phyloP scores from a whole-genome alignment of 306 rosid species.

The Malus orientalis region DNA sequence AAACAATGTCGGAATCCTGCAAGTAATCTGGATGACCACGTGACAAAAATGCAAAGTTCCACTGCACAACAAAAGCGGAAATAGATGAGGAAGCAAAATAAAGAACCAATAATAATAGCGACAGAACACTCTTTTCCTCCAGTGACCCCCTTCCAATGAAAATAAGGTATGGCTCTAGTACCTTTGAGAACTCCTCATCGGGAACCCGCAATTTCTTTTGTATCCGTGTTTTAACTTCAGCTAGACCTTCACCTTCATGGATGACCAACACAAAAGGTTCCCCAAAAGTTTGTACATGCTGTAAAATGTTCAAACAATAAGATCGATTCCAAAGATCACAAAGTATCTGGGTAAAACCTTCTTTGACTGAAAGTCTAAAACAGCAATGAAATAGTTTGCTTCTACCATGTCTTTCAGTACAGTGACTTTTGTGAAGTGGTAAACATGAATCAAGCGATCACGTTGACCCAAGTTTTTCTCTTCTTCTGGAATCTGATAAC shows the following conservation, averaged over 20 bases:
- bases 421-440: slow-evolving; percentile 69
- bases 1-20: slow-evolving; percentile 63
- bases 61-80: slow-evolving; percentile 29
- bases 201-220: slow-evolving; percentile 81
- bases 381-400: too few relatives aligned
- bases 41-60: slow-evolving; percentile 89
- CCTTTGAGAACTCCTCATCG: slow-evolving; percentile 80
- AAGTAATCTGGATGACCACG: slow-evolving; percentile 89
- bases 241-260: slow-evolving; percentile 68
- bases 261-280: slow-evolving; percentile 85
- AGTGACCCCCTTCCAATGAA: background rate
- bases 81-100: background rate
- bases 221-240: slow-evolving; percentile 69
- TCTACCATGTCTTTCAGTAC: slow-evolving; percentile 54
- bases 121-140: background rate
- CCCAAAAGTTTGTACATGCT: slow-evolving; percentile 88
- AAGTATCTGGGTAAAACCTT: background rate
- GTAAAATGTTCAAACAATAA: slow-evolving; percentile 5
- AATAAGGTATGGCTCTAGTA: slow-evolving; percentile 6
- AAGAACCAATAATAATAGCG: background rate
- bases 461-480: slow-evolving; percentile 64
- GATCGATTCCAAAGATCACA: too few relatives aligned
- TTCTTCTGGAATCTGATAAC: slow-evolving; percentile 68
- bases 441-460: slow-evolving; percentile 79
- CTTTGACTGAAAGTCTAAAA: too few relatives aligned